Evolutionary conservation across 352 stramenopile species (phyloP), one percentile per base, ranked within the genome.

Genomic region (Elongisporangium undulatum): DNA sequence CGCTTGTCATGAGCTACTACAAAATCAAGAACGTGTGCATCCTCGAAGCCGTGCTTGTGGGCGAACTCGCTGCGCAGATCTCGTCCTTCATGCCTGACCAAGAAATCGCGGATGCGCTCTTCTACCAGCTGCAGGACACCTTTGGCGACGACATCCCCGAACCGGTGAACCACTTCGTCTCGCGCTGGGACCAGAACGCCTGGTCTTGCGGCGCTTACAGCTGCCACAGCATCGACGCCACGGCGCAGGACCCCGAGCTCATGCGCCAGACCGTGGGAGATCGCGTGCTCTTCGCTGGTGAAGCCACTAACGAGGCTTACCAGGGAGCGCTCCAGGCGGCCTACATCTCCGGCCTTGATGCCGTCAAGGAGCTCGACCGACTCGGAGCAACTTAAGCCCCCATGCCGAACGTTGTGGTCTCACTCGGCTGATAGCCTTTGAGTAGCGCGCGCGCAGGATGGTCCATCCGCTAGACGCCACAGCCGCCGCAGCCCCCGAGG

Each of bases 301-400:
- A 92, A 50, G 81, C 79, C 15, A 92, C 80, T 9, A 75, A 76
- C 49, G 80, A 88, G 64, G 74, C 82, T 53, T 87, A 89, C 57
- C 83, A 89, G 53, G 77, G 77, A 3, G 80, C 79, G 3, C 65
- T 89, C 15, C 79, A 88, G 49, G 81, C 79, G 6, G 83, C 83
- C 20, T 87, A 87, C 49, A 58, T 90, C 16, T 88, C 77, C 12
- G 78, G 78, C 55, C 58, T 71, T 41, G 59, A 56, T 16, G 67
- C 64, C 21, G 67, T 75, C 57, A 49, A 66, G 3, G 70, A 74
- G 24, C 34, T 45, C 34, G 34, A 45, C 34, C 34, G 34, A 45
- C 34, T 45, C 34, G 34, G 34, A 45, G 34, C 34, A 4, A 45
- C 34, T 12, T 45, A 45, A 45, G 34, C 4, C 13, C 13, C 34